A percentile compares a stretch with the other conserved stretches of the same genome.
These are phyloP conservation scores for Boletus sp. DNA, from an alignment of 768 basidiomycete species.

Conservation along the genomic window DNA sequence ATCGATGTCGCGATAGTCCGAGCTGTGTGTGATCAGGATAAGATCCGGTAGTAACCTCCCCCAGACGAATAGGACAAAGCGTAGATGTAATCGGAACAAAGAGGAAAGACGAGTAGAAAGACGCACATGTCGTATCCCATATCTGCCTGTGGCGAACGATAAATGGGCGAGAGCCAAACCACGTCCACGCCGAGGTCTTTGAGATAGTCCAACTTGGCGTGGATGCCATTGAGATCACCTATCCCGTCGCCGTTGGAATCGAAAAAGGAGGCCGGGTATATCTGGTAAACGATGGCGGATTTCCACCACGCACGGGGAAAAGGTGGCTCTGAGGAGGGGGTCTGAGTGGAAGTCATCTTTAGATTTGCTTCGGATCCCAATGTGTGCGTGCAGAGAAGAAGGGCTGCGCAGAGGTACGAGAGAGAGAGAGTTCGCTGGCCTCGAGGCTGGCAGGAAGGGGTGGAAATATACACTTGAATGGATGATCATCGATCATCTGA, in stretches of 20 bases:
- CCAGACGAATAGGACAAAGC: neutral
- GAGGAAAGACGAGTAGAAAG: neutral
- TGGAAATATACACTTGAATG: slow-evolving; percentile 5
- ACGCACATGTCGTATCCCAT: slow-evolving; percentile 74
- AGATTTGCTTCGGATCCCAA: neutral
- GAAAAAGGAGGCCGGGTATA: slow-evolving; percentile 68
- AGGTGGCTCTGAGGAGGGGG: slow-evolving; percentile 12
- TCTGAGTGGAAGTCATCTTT: slow-evolving; percentile 3
- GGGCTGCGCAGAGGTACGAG: slow-evolving; percentile 16
- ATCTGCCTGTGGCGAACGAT: slow-evolving; percentile 63
- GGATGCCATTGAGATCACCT: slow-evolving; percentile 69
- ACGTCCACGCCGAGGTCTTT: slow-evolving; percentile 65
- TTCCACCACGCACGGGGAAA: slow-evolving; percentile 53
- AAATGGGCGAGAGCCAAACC: slow-evolving; percentile 63
- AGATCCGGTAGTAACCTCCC: slow-evolving; percentile 4
- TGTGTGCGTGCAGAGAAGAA: slow-evolving; percentile 4
- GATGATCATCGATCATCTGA: slow-evolving; percentile 18
- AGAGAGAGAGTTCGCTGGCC: slow-evolving; percentile 5
- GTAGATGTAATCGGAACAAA: neutral
- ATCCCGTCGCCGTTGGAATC: slow-evolving; percentile 72
- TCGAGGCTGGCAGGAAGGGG: slow-evolving; percentile 17
- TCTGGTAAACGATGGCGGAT: slow-evolving; percentile 58
- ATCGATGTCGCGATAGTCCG: slow-evolving; percentile 65
- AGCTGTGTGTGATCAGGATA: slow-evolving; percentile 36
- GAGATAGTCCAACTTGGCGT: slow-evolving; percentile 64